phyloP scores from a whole-genome alignment of 768 basidiomycete genomes.

The Rhodotorula babjevae region DNA sequence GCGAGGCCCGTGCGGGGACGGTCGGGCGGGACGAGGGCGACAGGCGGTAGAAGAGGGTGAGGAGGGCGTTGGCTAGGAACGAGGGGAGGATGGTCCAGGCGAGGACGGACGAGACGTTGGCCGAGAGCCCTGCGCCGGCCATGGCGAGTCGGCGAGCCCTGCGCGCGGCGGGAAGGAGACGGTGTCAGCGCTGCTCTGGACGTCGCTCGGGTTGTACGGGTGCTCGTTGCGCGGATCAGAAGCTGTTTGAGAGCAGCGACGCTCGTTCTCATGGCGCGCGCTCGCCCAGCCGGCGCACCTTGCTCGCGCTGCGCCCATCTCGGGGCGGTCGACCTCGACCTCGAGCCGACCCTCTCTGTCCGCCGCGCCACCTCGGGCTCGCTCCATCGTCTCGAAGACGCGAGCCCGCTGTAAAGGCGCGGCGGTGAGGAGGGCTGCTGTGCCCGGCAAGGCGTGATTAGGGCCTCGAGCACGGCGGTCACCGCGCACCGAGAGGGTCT shows the following conservation, averaged over 20 bases:
- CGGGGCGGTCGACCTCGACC: neutral
- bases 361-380: constrained; percentile 13
- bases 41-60: constrained; percentile 27
- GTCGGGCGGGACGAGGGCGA: constrained; percentile 15
- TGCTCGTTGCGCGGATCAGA: constrained; percentile 21
- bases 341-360: neutral
- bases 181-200: neutral
- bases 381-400: neutral
- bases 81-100: constrained; percentile 35
- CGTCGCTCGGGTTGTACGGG: too few species aligned
- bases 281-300: neutral
- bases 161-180: neutral
- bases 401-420: constrained; percentile 8
- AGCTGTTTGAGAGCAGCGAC: constrained; percentile 31
- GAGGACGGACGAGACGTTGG: constrained; percentile 28
- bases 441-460: constrained; percentile 15
- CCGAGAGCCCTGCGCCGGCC: constrained; percentile 4
- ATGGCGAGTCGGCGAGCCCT: neutral
- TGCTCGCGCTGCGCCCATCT: neutral
- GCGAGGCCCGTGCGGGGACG: constrained; percentile 13
- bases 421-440: neutral
- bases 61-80: constrained; percentile 21
- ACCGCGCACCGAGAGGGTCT: neutral
- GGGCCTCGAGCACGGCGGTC: constrained; percentile 3
- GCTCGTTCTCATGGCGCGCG: constrained; percentile 23